phyloP scores from a whole-genome alignment of 768 basidiomycete genomes.

The Leccinum fibrillosum region DNA sequence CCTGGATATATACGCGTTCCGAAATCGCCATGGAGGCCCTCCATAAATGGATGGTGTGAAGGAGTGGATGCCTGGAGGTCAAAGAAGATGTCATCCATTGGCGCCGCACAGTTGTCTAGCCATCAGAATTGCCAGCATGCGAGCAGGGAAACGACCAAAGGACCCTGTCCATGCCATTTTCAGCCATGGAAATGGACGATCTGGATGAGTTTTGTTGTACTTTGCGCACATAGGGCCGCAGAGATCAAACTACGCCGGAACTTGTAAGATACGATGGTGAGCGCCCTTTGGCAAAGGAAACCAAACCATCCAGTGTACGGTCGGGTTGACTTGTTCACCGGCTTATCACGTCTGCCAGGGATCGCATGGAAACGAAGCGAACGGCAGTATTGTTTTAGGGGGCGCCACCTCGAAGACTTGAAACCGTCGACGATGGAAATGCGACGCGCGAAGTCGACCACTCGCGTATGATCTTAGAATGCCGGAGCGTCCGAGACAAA shows the following conservation, averaged over 20 bases:
- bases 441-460: not conserved
- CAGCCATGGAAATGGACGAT: constrained; percentile 4
- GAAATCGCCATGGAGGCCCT: constrained; percentile 17
- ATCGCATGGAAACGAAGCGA: not conserved
- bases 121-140: constrained; percentile 10
- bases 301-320: constrained; percentile 25
- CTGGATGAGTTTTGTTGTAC: constrained; percentile 9
- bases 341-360: not conserved
- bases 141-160: not conserved
- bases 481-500: not conserved
- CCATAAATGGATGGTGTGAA: constrained; percentile 18
- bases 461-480: not conserved
- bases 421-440: not conserved
- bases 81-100: constrained; percentile 10
- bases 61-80: constrained; percentile 12
- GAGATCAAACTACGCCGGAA: not conserved
- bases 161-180: constrained; percentile 12
- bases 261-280: constrained; percentile 3
- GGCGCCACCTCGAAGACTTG: not conserved
- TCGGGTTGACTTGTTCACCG: not conserved
- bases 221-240: not conserved
- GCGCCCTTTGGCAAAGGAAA: constrained; percentile 5
- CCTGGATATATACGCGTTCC: constrained; percentile 18
- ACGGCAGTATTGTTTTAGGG: not conserved
- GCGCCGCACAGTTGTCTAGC: constrained; percentile 14